These are phyloP conservation scores for Cordyceps javanica DNA, from an alignment of 2,329 filamentous ascomycete genomes.

Conservation along the genomic window DNA sequence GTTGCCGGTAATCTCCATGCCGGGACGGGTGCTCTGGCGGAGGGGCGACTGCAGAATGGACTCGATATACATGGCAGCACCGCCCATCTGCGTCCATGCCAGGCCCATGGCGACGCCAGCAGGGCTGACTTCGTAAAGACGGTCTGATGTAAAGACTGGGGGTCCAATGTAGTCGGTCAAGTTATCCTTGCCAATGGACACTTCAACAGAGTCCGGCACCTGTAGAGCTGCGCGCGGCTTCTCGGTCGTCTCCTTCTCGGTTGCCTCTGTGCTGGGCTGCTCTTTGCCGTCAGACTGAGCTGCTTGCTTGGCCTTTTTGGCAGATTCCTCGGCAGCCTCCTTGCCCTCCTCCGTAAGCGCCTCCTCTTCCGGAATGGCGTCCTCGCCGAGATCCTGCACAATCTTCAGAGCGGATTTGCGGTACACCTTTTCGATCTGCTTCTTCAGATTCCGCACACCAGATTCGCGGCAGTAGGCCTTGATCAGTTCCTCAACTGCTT, in stretches of 20 bases:
- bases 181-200: constrained; percentile 81
- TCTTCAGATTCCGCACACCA: constrained; percentile 95
- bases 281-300: constrained; percentile 31
- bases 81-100: constrained; percentile 96
- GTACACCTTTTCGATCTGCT: constrained; percentile 99
- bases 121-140: constrained; percentile 88
- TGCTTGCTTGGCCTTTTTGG: constrained; percentile 61
- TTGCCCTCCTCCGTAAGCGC: constrained; percentile 84
- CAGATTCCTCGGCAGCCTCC: constrained; percentile 62
- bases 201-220: constrained; percentile 81
- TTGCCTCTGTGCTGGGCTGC: constrained; percentile 25
- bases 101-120: constrained; percentile 96
- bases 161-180: constrained; percentile 96
- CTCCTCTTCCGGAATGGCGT: constrained; percentile 70
- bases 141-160: constrained; percentile 90
- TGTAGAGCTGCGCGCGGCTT: constrained; percentile 68
- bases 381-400: constrained; percentile 86
- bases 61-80: constrained; percentile 93
- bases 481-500: constrained; percentile 92
- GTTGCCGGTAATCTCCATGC: constrained; percentile 88
- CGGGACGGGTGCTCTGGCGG: constrained; percentile 64
- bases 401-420: constrained; percentile 96
- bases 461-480: constrained; percentile 98
- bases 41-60: constrained; percentile 86
- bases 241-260: constrained; percentile 45